Percentiles rank a stretch among this genome's conserved stretches.
phyloP scores from a whole-genome alignment of 2,329 filamentous ascomycete genomes.

The Cadophora malorum region DNA sequence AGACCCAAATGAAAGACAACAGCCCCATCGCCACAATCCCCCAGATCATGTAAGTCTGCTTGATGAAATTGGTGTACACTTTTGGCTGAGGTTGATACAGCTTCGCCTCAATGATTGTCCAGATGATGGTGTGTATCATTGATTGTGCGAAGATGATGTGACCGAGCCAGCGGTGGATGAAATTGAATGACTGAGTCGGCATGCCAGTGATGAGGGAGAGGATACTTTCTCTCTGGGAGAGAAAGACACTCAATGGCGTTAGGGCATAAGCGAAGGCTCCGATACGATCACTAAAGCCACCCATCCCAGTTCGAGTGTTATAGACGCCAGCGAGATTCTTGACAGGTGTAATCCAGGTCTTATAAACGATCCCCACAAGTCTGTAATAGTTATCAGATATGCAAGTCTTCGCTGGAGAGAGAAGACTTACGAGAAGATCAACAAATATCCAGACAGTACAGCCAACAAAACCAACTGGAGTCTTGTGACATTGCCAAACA shows the following conservation, averaged over 20 bases:
- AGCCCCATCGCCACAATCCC: slow-evolving; percentile 72
- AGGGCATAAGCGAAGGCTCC: slow-evolving; percentile 76
- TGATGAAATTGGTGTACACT: slow-evolving; percentile 62
- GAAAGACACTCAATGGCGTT: slow-evolving; percentile 71
- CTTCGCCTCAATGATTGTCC: slow-evolving; percentile 69
- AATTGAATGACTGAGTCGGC: slow-evolving; percentile 79
- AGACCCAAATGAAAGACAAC: slow-evolving; percentile 63
- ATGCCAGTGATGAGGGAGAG: slow-evolving; percentile 74
- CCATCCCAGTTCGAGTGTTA: slow-evolving; percentile 70
- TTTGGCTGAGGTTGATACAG: slow-evolving; percentile 76
- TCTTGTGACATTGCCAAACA: slow-evolving; percentile 73
- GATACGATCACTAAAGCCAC: slow-evolving; percentile 72
- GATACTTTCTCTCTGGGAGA: slow-evolving; percentile 73
- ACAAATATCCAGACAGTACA: slow-evolving; percentile 65
- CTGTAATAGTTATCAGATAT: slow-evolving; percentile 34
- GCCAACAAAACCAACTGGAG: slow-evolving; percentile 69
- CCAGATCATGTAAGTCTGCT: slow-evolving; percentile 74
- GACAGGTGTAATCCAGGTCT: slow-evolving; percentile 73
- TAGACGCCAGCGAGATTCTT: slow-evolving; percentile 56
- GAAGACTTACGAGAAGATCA: slow-evolving; percentile 62
- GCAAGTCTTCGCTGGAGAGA: neutral
- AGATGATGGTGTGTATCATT: slow-evolving; percentile 72
- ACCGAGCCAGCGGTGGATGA: slow-evolving; percentile 78
- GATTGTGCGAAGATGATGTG: slow-evolving; percentile 75
- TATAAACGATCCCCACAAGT: slow-evolving; percentile 70